phyloP scores from a whole-genome alignment of 2,329 filamentous ascomycete genomes.

The Monosporascus sp. region DNA sequence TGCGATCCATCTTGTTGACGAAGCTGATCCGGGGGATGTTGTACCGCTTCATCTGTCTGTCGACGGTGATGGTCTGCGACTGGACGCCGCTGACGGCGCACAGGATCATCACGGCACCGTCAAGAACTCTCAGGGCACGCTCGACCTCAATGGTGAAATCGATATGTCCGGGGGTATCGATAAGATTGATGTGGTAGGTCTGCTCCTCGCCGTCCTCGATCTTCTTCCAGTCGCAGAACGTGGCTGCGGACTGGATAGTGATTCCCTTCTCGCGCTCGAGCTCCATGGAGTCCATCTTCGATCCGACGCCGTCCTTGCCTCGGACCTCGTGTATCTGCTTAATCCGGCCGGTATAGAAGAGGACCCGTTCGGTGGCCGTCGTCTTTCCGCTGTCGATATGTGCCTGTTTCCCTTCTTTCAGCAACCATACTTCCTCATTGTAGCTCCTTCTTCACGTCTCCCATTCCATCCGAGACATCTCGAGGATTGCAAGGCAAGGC shows the following conservation, averaged over 20 bases:
- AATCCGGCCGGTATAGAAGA: conserved; percentile 97
- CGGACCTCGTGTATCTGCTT: conserved; percentile 96
- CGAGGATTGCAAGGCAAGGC: neutral
- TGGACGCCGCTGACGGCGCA: conserved; percentile 97
- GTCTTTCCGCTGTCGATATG: conserved; percentile 99
- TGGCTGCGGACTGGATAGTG: conserved; percentile 96
- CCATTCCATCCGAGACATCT: neutral
- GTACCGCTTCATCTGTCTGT: conserved; percentile 98
- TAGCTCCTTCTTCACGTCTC: neutral
- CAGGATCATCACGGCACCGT: conserved; percentile 97
- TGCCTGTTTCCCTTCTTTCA: conserved; percentile 49
- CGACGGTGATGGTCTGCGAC: conserved; percentile 95
- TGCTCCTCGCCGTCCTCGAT: conserved; percentile 77
- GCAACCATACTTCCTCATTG: conserved; percentile 1
- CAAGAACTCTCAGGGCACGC: conserved; percentile 86
- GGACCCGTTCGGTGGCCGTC: conserved; percentile 89
- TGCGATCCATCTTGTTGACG: conserved; percentile 99
- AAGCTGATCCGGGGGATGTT: conserved; percentile 94
- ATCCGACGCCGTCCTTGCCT: conserved; percentile 88
- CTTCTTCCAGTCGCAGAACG: conserved; percentile 96
- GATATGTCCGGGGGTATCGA: conserved; percentile 97
- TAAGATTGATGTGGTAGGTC: conserved; percentile 96
- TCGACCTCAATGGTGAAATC: conserved; percentile 99
- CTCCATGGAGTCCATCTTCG: conserved; percentile 99
- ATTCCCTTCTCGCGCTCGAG: conserved; percentile 97